phyloP scores from a whole-genome alignment of 2,329 filamentous ascomycete genomes.

The Macroventuria anomochaeta region DNA sequence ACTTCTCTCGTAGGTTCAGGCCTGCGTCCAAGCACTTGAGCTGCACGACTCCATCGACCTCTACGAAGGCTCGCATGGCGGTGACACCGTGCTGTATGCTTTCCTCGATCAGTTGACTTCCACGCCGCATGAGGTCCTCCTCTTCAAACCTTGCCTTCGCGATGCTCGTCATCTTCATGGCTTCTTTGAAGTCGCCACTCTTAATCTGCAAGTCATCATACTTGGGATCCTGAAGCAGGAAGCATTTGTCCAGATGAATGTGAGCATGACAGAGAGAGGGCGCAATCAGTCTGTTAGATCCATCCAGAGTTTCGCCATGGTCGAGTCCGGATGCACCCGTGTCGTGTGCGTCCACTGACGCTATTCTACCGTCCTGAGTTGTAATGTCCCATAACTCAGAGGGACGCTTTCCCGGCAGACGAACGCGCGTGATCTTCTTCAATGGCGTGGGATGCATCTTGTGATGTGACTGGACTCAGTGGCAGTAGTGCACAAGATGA shows the following conservation, averaged over 20 bases:
- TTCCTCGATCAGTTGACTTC: slow-evolving; percentile 69
- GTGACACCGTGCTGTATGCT: slow-evolving; percentile 71
- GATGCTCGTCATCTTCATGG: slow-evolving; percentile 62
- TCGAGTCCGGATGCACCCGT: neutral
- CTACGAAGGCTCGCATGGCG: slow-evolving; percentile 73
- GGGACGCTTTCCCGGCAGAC: slow-evolving; percentile 40
- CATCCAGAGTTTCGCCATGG: slow-evolving; percentile 49
- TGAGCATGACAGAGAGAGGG: slow-evolving; percentile 74
- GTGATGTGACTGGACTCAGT: neutral
- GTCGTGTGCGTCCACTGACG: slow-evolving; percentile 43
- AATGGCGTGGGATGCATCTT: slow-evolving; percentile 13
- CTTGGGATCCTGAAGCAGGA: slow-evolving; percentile 63
- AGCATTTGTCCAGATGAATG: slow-evolving; percentile 74
- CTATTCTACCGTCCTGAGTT: slow-evolving; percentile 43
- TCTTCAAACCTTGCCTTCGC: slow-evolving; percentile 70
- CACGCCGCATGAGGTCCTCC: slow-evolving; percentile 68
- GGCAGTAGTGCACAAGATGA: neutral
- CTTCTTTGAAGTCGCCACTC: slow-evolving; percentile 69
- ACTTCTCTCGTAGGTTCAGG: slow-evolving; percentile 62
- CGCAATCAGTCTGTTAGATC: slow-evolving; percentile 52
- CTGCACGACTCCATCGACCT: slow-evolving; percentile 69
- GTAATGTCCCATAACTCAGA: slow-evolving; percentile 48
- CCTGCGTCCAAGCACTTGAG: slow-evolving; percentile 65
- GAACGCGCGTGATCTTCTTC: slow-evolving; percentile 43
- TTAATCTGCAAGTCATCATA: slow-evolving; percentile 67